A percentile compares a stretch with the other conserved stretches of the same genome.
phyloP scores from a whole-genome alignment of 2,329 filamentous ascomycete genomes.

The Colletotrichum costaricense region DNA sequence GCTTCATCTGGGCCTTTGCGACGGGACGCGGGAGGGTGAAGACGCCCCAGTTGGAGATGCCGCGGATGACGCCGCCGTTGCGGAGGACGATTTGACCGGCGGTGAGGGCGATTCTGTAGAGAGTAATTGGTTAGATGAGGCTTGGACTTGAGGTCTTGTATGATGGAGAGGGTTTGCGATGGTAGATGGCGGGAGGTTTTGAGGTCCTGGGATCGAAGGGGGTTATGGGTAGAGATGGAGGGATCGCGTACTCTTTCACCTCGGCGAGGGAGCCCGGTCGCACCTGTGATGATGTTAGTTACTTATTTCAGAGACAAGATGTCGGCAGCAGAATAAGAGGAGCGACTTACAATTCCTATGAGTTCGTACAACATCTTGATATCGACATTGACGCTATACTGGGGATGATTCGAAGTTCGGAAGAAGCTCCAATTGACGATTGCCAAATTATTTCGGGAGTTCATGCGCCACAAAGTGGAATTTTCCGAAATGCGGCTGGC shows the following conservation, averaged over 20 bases:
- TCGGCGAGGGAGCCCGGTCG: conserved; percentile 89
- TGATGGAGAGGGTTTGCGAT: neutral
- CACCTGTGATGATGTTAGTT: conserved; percentile 68
- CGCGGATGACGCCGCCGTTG: conserved; percentile 89
- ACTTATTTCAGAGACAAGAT: neutral
- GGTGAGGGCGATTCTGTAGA: conserved; percentile 82
- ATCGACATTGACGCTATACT: conserved; percentile 43
- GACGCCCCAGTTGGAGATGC: conserved; percentile 94
- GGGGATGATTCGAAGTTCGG: conserved; percentile 14
- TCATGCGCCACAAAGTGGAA: conserved; percentile 19
- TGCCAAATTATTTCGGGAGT: conserved; percentile 28
- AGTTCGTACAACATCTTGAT: conserved; percentile 93
- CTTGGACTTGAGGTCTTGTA: no score
- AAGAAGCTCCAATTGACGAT: conserved; percentile 16
- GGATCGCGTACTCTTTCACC: conserved; percentile 86
- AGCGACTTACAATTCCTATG: conserved; percentile 85
- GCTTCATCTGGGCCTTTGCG: conserved; percentile 83
- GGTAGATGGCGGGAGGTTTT: conserved; percentile 6
- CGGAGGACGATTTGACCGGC: conserved; percentile 85
- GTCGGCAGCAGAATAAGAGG: neutral
- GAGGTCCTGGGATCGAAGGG: conserved; percentile 17
- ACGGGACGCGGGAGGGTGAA: conserved; percentile 86
- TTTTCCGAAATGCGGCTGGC: conserved; percentile 24
- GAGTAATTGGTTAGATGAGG: neutral
- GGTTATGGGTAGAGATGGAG: conserved; percentile 28